Conservation (phyloP, 495 filamentous ascomycete genomes). For the Aspergillus biplanus region DNA sequence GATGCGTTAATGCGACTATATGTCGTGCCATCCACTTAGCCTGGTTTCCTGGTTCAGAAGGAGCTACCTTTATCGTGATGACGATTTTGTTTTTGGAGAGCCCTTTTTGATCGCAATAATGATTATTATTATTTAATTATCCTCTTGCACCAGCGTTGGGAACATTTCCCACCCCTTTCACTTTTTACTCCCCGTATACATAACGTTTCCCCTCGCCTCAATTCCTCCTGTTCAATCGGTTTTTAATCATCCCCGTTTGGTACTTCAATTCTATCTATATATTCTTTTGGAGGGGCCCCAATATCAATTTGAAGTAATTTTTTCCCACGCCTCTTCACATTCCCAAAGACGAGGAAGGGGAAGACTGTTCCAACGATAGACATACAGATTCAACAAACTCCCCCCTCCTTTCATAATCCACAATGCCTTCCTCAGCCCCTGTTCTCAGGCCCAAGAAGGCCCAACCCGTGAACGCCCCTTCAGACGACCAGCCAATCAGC, state of each 20-base stretch:
- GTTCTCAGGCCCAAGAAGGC: constrained; percentile 36
- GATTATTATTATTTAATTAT: constrained; percentile 23
- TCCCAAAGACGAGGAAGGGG: neutral
- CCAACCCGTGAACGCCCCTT: constrained; percentile 34
- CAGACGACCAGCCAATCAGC: constrained; percentile 49
- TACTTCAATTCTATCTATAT: too few species aligned
- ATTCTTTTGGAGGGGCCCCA: too few species aligned
- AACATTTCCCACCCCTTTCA: neutral
- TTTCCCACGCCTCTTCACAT: neutral
- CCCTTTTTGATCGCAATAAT: constrained; percentile 7
- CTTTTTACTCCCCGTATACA: constrained; percentile 8
- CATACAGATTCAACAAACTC: neutral
- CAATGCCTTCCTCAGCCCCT: constrained; percentile 47
- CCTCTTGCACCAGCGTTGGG: constrained; percentile 15
- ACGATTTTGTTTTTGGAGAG: constrained; percentile 14
- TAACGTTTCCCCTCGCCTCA: constrained; percentile 15
- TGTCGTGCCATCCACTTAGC: constrained; percentile 25
- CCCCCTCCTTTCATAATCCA: constrained; percentile 10
- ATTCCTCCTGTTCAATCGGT: constrained; percentile 8
- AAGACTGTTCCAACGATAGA: neutral
- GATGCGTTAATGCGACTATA: constrained; percentile 29
- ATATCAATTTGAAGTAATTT: neutral
- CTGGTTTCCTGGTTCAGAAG: constrained; percentile 18
- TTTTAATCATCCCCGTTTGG: neutral
- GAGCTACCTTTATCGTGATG: constrained; percentile 24